Percentiles rank a stretch among this genome's conserved stretches.
Conservation (phyloP, 805 yeast genomes). For the Metschnikowia orientalis region DNA sequence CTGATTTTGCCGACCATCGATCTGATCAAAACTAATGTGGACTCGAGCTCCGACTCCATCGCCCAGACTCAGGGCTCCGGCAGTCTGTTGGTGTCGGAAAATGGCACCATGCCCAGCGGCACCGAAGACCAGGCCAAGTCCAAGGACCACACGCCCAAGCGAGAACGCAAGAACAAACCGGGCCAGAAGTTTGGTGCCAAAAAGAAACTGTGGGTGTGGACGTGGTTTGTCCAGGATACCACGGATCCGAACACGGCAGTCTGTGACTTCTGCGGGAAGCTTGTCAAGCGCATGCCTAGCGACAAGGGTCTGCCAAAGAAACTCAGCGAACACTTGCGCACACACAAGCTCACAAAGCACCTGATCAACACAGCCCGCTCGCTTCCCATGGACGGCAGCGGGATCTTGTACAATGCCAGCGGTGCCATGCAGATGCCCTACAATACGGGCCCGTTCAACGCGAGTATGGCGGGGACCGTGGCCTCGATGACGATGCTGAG, state of each 20-base stretch:
- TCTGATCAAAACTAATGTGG: not conserved
- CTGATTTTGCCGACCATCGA: constrained; percentile 4
- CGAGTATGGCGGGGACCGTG: not conserved
- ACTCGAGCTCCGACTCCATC: constrained; percentile 4
- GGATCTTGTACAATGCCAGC: constrained; percentile 29
- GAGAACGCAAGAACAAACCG: constrained; percentile 42
- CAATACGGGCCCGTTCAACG: constrained; percentile 5
- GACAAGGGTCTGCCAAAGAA: constrained; percentile 61
- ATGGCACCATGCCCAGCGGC: not conserved
- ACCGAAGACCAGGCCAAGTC: constrained; percentile 5
- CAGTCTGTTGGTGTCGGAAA: constrained; percentile 2
- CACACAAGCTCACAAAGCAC: constrained; percentile 45
- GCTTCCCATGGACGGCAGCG: constrained; percentile 36
- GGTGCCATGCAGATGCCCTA: constrained; percentile 25
- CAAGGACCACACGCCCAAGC: constrained; percentile 13
- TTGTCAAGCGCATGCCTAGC: constrained; percentile 43
- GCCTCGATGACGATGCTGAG: not conserved
- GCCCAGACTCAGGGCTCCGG: not conserved
- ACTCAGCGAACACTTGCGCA: constrained; percentile 51
- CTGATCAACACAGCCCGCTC: constrained; percentile 39
- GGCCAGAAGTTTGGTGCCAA: constrained; percentile 59
- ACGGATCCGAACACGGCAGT: constrained; percentile 47
- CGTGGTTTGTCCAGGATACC: constrained; percentile 53
- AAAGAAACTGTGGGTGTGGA: constrained; percentile 61
- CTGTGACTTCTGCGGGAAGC: constrained; percentile 51